Conservation (phyloP, 2,329 filamentous ascomycete species). For the Aspergillus sclerotialis region DNA sequence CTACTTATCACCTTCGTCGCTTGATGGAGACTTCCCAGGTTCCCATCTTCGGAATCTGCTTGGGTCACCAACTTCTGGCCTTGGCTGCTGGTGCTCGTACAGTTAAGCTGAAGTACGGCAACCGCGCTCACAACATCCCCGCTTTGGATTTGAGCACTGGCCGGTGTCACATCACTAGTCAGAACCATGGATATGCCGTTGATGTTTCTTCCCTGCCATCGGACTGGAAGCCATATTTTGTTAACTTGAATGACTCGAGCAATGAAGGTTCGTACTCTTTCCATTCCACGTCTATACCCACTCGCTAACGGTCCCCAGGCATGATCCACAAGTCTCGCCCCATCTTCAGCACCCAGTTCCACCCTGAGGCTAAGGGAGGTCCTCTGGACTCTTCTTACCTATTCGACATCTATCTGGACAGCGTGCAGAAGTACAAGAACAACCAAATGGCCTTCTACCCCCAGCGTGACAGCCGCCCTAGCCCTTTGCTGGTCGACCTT, state of each 20-base stretch:
- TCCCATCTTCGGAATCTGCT: slow-evolving; percentile 95
- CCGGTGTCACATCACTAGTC: slow-evolving; percentile 95
- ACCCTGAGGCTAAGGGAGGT: slow-evolving; percentile 95
- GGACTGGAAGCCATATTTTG: slow-evolving; percentile 97
- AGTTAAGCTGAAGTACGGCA: slow-evolving; percentile 98
- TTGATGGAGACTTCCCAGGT: slow-evolving; percentile 87
- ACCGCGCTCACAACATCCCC: slow-evolving; percentile 97
- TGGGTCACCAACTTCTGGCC: slow-evolving; percentile 92
- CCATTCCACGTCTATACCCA: slow-evolving; percentile 3
- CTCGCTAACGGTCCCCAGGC: slow-evolving; percentile 6
- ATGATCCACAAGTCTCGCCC: slow-evolving; percentile 94
- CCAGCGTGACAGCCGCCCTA: slow-evolving; percentile 78
- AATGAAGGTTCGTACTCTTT: slow-evolving; percentile 62
- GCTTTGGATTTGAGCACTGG: slow-evolving; percentile 90
- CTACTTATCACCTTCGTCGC: slow-evolving; percentile 83
- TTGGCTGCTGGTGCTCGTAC: slow-evolving; percentile 82
- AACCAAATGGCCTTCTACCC: slow-evolving; percentile 63
- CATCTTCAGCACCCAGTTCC: slow-evolving; percentile 98
- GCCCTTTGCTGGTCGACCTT: slow-evolving; percentile 80
- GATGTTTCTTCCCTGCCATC: slow-evolving; percentile 72
- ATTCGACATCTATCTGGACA: slow-evolving; percentile 93
- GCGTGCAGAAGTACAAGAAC: slow-evolving; percentile 82
- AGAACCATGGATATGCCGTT: slow-evolving; percentile 97
- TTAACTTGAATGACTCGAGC: slow-evolving; percentile 94
- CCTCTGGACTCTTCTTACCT: slow-evolving; percentile 93